Base-by-base conservation (phyloP, 139 green algal species). In the Tetradesmus obliquus region DNA sequence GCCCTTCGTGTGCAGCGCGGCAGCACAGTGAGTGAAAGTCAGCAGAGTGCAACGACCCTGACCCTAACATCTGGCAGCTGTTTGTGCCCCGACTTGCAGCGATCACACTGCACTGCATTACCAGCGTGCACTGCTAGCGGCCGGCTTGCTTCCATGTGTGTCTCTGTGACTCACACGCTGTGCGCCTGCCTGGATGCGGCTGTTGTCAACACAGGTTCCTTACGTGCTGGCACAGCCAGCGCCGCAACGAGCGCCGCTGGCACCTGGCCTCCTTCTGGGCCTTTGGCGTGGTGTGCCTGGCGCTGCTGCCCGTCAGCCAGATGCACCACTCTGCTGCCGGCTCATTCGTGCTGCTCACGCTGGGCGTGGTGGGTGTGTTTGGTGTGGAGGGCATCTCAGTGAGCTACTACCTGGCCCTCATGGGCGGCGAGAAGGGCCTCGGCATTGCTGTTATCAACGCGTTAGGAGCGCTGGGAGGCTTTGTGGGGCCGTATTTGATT, bases 401-500 rank as follows among this genome's bases (percentile, higher is more conserved):
- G 55, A 76, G 54, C 54, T 91, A 91, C 55, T 91, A 91, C 74
- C 54, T 91, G 2, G 72, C 87, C 15, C 13, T 84, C 22, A 91
- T 91, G 87, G 87, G 87, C 22, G 87, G 87, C 1, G 87, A 91
- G 54, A 91, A 91, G 54, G 58, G 58, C 24, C 32, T 90, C 1
- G 86, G 86, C 66, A 90, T 90, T 54, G 86, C 86, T 17, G 32
- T 90, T 2, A 91, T 91, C 53, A 91, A 84, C 87, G 51, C 51
- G 5, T 20, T 91, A 3, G 74, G 87, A 24, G 72, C 87, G 13
- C 22, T 91, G 2, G 87, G 87, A 12, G 87, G 87, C 15, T 91
- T 91, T 74, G 87, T 55, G 6, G 87, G 87, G 5, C 87, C 87
- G 24, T 89, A 85, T 15, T 13, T 91, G 54, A 84, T 91, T 24